Evolutionary conservation across 2,329 filamentous ascomycete species (phyloP).

Genomic region (Teratosphaeria zuluensis): DNA sequence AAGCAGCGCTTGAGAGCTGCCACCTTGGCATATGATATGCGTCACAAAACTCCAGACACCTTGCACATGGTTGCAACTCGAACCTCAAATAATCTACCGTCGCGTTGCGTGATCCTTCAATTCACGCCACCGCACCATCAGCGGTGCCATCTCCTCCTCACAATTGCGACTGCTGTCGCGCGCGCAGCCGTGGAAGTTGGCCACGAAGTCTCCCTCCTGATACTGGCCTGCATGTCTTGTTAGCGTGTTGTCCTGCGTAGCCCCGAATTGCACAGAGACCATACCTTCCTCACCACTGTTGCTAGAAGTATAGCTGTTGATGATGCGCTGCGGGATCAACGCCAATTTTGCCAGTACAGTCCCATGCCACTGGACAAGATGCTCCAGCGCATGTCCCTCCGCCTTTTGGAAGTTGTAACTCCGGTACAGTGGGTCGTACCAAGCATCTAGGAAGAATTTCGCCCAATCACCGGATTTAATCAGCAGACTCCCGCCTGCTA

Average conservation of each 20-base stretch:
- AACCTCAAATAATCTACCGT: not conserved
- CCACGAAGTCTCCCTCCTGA: slow-evolving; percentile 73
- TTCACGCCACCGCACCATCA: slow-evolving; percentile 29
- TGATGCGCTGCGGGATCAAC: slow-evolving; percentile 71
- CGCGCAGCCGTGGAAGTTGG: slow-evolving; percentile 68
- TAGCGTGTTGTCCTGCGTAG: not conserved
- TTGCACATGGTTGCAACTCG: not conserved
- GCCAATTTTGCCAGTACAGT: slow-evolving; percentile 86
- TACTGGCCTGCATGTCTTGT: slow-evolving; percentile 40
- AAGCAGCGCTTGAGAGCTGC: not conserved
- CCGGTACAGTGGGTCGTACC: slow-evolving; percentile 91
- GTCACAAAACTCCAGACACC: not conserved
- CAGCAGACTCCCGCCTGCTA: slow-evolving; percentile 69
- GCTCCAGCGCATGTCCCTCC: slow-evolving; percentile 76
- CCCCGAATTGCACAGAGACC: not conserved
- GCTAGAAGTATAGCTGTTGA: slow-evolving; percentile 64
- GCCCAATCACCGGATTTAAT: slow-evolving; percentile 81
- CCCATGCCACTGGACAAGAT: slow-evolving; percentile 70
- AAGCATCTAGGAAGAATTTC: slow-evolving; percentile 84
- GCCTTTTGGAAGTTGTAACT: slow-evolving; percentile 95
- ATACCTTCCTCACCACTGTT: not conserved
- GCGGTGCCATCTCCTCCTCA: slow-evolving; percentile 54
- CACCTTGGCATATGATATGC: not conserved
- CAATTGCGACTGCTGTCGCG: slow-evolving; percentile 49
- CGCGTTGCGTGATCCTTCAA: slow-evolving; percentile 16